Conservation (phyloP, 306 rosid genomes). For the Trifolium subterraneum region DNA sequence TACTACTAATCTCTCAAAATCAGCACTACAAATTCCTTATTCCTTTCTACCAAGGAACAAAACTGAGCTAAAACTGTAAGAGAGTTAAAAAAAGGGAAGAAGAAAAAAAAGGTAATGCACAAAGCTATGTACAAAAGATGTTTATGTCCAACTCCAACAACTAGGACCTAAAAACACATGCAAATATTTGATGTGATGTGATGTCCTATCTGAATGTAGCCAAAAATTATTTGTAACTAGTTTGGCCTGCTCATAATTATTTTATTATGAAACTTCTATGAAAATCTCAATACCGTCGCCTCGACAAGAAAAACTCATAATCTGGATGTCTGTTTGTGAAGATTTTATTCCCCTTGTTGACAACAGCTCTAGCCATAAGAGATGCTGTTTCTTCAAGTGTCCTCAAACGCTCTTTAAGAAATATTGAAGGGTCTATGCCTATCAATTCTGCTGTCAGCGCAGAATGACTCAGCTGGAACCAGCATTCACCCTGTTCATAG, state of each 20-base stretch:
- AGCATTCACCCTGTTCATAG: conserved; percentile 74
- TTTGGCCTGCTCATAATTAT: conserved; percentile 35
- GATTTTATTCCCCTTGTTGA: conserved; percentile 58
- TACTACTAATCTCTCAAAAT: conserved; percentile 40
- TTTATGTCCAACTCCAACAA: conserved; percentile 32
- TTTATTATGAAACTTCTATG: conserved; percentile 3
- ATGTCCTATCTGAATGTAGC: conserved; percentile 44
- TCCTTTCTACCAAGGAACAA: conserved; percentile 30
- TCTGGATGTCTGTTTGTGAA: conserved; percentile 73
- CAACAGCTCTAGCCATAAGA: conserved; percentile 76
- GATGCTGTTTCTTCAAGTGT: conserved; percentile 78
- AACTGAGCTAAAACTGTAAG: conserved; percentile 33
- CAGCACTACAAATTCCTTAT: conserved; percentile 40
- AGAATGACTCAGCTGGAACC: conserved; percentile 62
- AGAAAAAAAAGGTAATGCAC: conserved; percentile 29
- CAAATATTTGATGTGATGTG: conserved; percentile 2
- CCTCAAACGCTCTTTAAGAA: conserved; percentile 64
- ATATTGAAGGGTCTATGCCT: conserved; percentile 45
- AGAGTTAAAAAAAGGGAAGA: not conserved
- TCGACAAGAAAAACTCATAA: conserved; percentile 77
- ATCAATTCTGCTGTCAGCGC: conserved; percentile 36
- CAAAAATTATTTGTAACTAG: conserved; percentile 43
- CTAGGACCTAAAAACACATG: conserved; percentile 39
- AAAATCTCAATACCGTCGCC: conserved; percentile 55
- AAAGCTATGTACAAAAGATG: conserved; percentile 48